A percentile compares a stretch with the other conserved stretches of the same genome.
Evolutionary conservation across 106 monocot genomes (phyloP).

Genomic region (Agapanthus africanus): DNA sequence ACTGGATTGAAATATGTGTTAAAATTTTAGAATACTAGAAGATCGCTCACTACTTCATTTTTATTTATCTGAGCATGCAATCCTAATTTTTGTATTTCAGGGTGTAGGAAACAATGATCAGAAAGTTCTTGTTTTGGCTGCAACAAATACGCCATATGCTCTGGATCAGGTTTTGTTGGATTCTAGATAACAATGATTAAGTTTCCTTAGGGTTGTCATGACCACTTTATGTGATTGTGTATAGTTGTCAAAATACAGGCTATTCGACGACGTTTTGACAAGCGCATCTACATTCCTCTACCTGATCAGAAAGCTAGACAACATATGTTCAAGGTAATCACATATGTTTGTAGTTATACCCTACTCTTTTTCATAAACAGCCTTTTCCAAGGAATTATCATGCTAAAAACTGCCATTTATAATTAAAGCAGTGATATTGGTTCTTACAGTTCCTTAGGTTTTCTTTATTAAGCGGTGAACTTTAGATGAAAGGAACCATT

Average conservation of each 20-base stretch:
- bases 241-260: slow-evolving; percentile 32
- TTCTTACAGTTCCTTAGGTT: background rate
- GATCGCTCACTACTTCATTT: too few species aligned
- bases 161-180: slow-evolving; percentile 63
- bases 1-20: too few species aligned
- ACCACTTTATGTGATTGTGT: slow-evolving; percentile 1
- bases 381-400: background rate
- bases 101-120: slow-evolving; percentile 83
- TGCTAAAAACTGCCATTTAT: background rate
- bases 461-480: background rate
- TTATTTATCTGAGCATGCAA: background rate
- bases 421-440: too few species aligned
- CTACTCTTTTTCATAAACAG: background rate
- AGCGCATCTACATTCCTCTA: slow-evolving; percentile 82
- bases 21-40: too few species aligned
- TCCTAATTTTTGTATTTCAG: slow-evolving; percentile 19
- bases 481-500: background rate
- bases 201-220: background rate
- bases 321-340: slow-evolving; percentile 92
- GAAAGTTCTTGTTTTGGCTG: slow-evolving; percentile 82
- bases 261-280: slow-evolving; percentile 75
- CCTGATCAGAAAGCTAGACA: slow-evolving; percentile 80
- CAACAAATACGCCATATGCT: slow-evolving; percentile 82
- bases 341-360: too few species aligned
- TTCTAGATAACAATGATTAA: slow-evolving; percentile 1